Conservation (phyloP, 2,329 filamentous ascomycete species). For the Microcyclospora pomicola region DNA sequence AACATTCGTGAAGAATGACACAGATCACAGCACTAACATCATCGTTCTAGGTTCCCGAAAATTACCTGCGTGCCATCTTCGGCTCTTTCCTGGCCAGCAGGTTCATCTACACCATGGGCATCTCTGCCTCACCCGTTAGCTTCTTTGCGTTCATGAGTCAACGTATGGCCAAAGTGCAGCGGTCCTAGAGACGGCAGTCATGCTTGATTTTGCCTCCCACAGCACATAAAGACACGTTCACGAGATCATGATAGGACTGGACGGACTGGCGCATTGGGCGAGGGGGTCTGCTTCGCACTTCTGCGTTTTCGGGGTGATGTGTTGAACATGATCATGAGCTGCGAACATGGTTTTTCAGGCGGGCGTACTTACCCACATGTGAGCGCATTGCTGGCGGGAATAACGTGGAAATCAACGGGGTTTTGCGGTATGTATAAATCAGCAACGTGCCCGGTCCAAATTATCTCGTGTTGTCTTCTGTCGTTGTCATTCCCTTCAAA, state of each 20-base stretch:
- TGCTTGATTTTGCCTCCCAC: background rate
- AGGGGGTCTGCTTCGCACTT: background rate
- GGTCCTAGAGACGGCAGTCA: background rate
- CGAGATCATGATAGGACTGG: constrained; percentile 1
- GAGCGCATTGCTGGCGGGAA: no score
- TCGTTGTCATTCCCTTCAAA: no score
- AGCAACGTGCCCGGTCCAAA: no score
- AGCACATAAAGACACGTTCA: background rate
- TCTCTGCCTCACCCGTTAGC: constrained; percentile 84
- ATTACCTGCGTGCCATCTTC: constrained; percentile 88
- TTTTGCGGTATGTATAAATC: no score
- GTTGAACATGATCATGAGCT: no score
- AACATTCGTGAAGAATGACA: background rate
- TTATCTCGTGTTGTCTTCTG: no score
- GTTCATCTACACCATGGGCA: constrained; percentile 93
- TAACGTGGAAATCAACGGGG: no score
- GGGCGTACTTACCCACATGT: no score
- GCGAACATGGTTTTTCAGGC: no score
- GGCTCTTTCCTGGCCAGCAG: constrained; percentile 87
- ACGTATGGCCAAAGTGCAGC: constrained; percentile 28
- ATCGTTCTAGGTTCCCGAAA: constrained; percentile 57
- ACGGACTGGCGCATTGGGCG: constrained; percentile 2
- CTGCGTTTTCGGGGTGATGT: background rate
- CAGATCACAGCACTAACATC: constrained; percentile 1
- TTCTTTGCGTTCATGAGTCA: constrained; percentile 79